phyloP scores from a whole-genome alignment of 495 filamentous ascomycete genomes.

The Lentithecium fluviatile region DNA sequence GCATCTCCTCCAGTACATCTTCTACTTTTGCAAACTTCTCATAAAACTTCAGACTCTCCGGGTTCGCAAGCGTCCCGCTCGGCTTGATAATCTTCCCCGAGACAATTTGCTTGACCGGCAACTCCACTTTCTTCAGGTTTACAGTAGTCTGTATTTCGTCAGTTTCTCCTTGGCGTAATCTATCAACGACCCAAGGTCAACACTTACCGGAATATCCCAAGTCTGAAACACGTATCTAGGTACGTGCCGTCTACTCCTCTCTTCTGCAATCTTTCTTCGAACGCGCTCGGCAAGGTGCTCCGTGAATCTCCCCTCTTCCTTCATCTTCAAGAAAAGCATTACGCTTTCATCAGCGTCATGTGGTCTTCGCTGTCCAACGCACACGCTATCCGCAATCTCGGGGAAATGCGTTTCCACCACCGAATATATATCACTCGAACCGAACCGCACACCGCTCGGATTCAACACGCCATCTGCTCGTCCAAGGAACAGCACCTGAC shows the following conservation, averaged over 20 bases:
- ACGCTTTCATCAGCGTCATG: constrained; percentile 71
- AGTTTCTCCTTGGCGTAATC: neutral
- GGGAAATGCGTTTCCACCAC: constrained; percentile 68
- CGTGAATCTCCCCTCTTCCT: constrained; percentile 56
- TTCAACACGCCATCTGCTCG: constrained; percentile 90
- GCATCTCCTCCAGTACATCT: constrained; percentile 65
- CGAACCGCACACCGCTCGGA: constrained; percentile 82
- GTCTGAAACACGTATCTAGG: constrained; percentile 78
- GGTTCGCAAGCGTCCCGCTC: constrained; percentile 74
- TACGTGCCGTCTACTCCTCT: constrained; percentile 70
- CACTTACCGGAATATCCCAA: constrained; percentile 72
- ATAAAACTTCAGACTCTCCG: constrained; percentile 70
- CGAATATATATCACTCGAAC: constrained; percentile 76
- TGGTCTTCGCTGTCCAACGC: constrained; percentile 70
- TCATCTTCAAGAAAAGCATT: constrained; percentile 73
- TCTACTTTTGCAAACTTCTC: constrained; percentile 80
- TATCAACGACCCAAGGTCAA: neutral
- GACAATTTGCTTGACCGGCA: constrained; percentile 83
- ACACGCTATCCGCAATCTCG: constrained; percentile 64
- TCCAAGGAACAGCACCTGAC: constrained; percentile 67
- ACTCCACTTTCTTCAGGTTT: constrained; percentile 81
- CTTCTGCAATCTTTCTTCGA: constrained; percentile 60
- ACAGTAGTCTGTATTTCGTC: constrained; percentile 61
- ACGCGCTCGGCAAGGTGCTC: constrained; percentile 57
- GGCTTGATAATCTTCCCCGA: constrained; percentile 72